Percentiles rank a stretch among this genome's conserved stretches.
Conservation (phyloP, 192 early-diverging fungal species). For the Mortierella claussenii region DNA sequence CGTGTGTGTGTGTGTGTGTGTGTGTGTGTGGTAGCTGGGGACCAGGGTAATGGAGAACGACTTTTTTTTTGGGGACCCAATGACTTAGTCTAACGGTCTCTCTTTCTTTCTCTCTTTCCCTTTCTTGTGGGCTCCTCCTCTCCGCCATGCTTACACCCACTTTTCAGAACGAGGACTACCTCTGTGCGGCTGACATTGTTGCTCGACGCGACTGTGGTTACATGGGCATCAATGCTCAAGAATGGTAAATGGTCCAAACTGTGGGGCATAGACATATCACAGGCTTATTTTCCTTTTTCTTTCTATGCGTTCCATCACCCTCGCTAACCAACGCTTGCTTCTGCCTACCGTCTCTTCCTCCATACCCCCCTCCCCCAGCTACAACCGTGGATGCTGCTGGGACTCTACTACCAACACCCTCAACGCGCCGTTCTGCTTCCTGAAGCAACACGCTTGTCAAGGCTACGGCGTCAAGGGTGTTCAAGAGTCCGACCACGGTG, state of each 20-base stretch:
- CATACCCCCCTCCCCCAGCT: no score
- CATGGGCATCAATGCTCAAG: slow-evolving; percentile 21
- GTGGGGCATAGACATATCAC: neutral
- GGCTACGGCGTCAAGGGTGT: slow-evolving; percentile 24
- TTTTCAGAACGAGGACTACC: slow-evolving; percentile 29
- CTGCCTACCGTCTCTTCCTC: no score
- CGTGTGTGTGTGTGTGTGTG: neutral
- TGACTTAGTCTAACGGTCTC: neutral
- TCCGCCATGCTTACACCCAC: no score
- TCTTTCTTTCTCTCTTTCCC: slow-evolving; percentile 1
- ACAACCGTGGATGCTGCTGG: slow-evolving; percentile 40
- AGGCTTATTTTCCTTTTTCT: neutral
- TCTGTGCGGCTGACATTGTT: slow-evolving; percentile 24
- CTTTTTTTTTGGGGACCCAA: neutral
- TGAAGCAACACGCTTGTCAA: slow-evolving; percentile 35
- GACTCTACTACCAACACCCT: slow-evolving; percentile 26
- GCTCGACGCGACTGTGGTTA: slow-evolving; percentile 39
- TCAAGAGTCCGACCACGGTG: slow-evolving; percentile 11
- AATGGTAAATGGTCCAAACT: slow-evolving; percentile 9
- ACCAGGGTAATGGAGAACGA: neutral
- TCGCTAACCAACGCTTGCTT: no score
- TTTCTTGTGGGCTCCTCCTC: no score
- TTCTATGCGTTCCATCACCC: neutral
- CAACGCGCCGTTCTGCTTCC: slow-evolving; percentile 42
- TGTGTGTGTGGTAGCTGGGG: neutral